These are phyloP conservation scores for Arabidopsis lyrata DNA, from an alignment of 441 rosid genomes.

Conservation along the genomic window DNA sequence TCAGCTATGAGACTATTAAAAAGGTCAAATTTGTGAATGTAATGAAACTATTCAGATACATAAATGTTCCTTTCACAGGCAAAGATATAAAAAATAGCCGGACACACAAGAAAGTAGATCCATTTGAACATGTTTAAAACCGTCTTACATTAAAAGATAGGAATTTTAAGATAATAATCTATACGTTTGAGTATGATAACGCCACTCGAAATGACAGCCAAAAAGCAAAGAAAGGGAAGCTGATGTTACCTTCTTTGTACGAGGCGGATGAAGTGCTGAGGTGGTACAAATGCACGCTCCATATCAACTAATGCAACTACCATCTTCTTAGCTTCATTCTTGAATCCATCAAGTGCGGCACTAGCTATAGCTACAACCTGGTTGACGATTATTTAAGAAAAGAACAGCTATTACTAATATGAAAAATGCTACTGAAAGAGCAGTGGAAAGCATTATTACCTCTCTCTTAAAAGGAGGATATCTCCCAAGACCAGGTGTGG, in stretches of 20 bases:
- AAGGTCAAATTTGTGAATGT: slow-evolving; percentile 10
- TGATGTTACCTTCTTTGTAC: slow-evolving; percentile 71
- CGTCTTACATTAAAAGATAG: neutral
- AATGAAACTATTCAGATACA: neutral
- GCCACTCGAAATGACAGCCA: slow-evolving; percentile 22
- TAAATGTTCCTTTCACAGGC: slow-evolving; percentile 25
- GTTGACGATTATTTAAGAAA: slow-evolving; percentile 16
- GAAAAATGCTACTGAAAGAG: slow-evolving; percentile 22
- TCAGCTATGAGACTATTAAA: slow-evolving; percentile 15
- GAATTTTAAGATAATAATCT: slow-evolving; percentile 3
- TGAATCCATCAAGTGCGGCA: slow-evolving; percentile 70
- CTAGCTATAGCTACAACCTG: slow-evolving; percentile 77
- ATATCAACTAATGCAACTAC: slow-evolving; percentile 81
- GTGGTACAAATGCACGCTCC: slow-evolving; percentile 86
- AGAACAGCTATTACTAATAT: slow-evolving; percentile 5
- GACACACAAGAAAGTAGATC: slow-evolving; percentile 18
- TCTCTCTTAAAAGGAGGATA: slow-evolving; percentile 87
- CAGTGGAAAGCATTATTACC: slow-evolving; percentile 47
- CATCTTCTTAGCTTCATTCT: slow-evolving; percentile 75
- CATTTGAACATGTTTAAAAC: slow-evolving; percentile 15
- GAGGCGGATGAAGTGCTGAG: slow-evolving; percentile 83
- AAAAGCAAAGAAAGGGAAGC: slow-evolving; percentile 27
- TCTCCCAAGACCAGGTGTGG: slow-evolving; percentile 82
- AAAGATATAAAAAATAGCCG: neutral
- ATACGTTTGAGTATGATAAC: slow-evolving; percentile 1